Conservation (phyloP, 2,329 filamentous ascomycete species). For the Phialophora expanda region DNA sequence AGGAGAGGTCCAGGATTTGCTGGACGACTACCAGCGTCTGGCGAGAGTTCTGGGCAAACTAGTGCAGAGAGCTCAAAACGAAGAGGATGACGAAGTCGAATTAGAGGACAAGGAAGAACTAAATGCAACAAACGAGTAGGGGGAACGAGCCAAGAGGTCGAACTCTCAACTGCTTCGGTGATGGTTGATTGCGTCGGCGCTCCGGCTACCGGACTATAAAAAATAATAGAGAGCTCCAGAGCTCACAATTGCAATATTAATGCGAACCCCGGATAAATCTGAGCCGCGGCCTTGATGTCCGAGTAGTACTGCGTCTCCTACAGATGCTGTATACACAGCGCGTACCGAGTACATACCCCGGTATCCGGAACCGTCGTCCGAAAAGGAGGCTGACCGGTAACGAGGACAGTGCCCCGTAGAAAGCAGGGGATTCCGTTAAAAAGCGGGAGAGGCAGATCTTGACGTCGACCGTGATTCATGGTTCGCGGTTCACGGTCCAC, state of each 20-base stretch:
- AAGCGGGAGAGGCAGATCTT: too few species aligned
- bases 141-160: not conserved
- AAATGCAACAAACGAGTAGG: not conserved
- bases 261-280: not conserved
- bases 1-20: slow-evolving; percentile 72
- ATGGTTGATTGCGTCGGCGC: too few species aligned
- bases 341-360: too few species aligned
- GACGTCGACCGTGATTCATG: too few species aligned
- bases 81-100: slow-evolving; percentile 5
- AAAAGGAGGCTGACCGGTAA: not conserved
- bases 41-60: slow-evolving; percentile 49
- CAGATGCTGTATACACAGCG: not conserved
- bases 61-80: slow-evolving; percentile 24
- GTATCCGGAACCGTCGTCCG: not conserved
- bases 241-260: not conserved
- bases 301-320: not conserved
- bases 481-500: too few species aligned
- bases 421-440: too few species aligned
- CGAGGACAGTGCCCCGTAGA: too few species aligned
- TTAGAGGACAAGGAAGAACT: not conserved
- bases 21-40: slow-evolving; percentile 76
- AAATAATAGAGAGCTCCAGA: not conserved
- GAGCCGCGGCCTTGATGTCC: not conserved
- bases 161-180: not conserved
- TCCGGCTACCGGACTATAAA: not conserved